Conservation (phyloP, 805 yeast genomes). For the Wickerhamiella sergipiensis region DNA sequence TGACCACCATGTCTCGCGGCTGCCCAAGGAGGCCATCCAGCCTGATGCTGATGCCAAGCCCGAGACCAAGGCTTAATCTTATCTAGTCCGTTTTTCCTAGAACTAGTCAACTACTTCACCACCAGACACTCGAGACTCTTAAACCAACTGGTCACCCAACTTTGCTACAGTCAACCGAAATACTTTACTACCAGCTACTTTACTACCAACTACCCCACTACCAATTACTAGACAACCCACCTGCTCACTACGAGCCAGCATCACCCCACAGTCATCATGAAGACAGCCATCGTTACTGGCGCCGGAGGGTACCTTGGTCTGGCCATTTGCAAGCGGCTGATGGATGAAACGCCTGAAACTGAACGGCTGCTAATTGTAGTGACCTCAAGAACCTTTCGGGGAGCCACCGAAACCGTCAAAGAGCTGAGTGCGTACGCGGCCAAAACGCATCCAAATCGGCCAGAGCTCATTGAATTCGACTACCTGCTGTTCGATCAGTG, state of each 20-base stretch:
- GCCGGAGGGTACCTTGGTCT: slow-evolving; percentile 57
- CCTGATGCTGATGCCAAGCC: too few species aligned
- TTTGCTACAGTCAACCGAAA: too few species aligned
- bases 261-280: neutral
- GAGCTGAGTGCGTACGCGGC: slow-evolving; percentile 27
- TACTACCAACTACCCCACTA: too few species aligned
- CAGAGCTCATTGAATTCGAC: slow-evolving; percentile 64
- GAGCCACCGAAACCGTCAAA: slow-evolving; percentile 62
- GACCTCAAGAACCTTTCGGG: slow-evolving; percentile 78
- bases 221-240: too few species aligned
- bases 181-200: too few species aligned
- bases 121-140: too few species aligned
- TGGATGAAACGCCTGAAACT: slow-evolving; percentile 35
- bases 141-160: too few species aligned
- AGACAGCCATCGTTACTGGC: slow-evolving; percentile 29
- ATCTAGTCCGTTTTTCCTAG: too few species aligned
- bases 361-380: slow-evolving; percentile 63
- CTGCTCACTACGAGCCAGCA: too few species aligned
- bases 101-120: too few species aligned
- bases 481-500: slow-evolving; percentile 82
- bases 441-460: slow-evolving; percentile 26
- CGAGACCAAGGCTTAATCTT: too few species aligned
- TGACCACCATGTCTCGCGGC: slow-evolving; percentile 71
- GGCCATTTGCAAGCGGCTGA: slow-evolving; percentile 68
- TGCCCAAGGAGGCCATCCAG: too few species aligned